A percentile compares a stretch with the other conserved stretches of the same genome.
Evolutionary conservation across 495 filamentous ascomycete species (phyloP).

Genomic region (Hypoxylon trugodes): DNA sequence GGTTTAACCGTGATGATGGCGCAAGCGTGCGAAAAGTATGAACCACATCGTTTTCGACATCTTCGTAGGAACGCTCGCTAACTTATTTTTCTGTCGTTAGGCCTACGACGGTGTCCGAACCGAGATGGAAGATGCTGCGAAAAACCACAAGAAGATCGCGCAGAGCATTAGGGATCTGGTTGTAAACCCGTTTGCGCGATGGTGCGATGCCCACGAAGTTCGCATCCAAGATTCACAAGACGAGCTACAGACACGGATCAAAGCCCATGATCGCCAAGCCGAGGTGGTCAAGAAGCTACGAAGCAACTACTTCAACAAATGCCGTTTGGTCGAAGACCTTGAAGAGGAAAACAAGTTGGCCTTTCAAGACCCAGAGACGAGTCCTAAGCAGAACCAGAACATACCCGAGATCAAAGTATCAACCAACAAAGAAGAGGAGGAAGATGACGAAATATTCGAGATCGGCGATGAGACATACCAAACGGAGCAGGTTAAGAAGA

Average conservation of each 20-base stretch:
- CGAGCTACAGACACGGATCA: conserved; percentile 87
- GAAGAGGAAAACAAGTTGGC: conserved; percentile 99
- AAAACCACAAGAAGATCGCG: conserved; percentile 92
- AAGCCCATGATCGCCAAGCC: conserved; percentile 89
- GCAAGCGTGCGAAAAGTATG: conserved; percentile 92
- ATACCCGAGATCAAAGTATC: conserved; percentile 67
- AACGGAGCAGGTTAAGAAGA: conserved; percentile 87
- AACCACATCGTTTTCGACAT: conserved; percentile 10
- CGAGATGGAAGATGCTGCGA: conserved; percentile 92
- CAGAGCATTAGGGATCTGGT: conserved; percentile 96
- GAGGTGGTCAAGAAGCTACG: conserved; percentile 90
- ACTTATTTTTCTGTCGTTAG: conserved; percentile 53
- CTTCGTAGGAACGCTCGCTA: conserved; percentile 15
- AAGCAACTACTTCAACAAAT: conserved; percentile 98
- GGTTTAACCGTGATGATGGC: conserved; percentile 92
- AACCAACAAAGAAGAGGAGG: conserved; percentile 53
- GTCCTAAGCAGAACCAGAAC: conserved; percentile 56
- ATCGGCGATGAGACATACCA: conserved; percentile 87
- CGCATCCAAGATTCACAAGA: conserved; percentile 94
- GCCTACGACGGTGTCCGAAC: conserved; percentile 94
- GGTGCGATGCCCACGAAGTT: conserved; percentile 92
- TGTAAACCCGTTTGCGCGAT: conserved; percentile 89
- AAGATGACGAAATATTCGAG: conserved; percentile 82
- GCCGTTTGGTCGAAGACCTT: conserved; percentile 91
- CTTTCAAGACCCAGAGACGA: conserved; percentile 80